Percentiles rank a stretch among this genome's conserved stretches.
Evolutionary conservation across 83 land plant genomes (phyloP).

Genomic region (Thuja plicata): DNA sequence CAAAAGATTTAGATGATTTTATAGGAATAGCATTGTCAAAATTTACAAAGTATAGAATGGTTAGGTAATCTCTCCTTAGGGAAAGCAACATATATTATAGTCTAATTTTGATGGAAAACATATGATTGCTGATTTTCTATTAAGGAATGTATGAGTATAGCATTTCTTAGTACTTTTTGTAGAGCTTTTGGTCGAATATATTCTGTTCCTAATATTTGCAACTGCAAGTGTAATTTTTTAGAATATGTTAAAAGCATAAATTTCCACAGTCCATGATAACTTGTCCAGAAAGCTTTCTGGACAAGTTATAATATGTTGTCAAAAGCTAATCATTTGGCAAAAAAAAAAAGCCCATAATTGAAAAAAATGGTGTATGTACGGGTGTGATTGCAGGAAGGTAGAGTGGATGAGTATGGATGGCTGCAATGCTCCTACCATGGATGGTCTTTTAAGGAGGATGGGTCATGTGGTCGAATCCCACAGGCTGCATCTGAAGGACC

Average conservation of each 20-base stretch:
- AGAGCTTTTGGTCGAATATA: neutral
- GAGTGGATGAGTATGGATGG: conserved; percentile 91
- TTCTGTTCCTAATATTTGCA: neutral
- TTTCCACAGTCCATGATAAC: too few species aligned
- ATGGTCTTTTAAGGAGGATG: conserved; percentile 89
- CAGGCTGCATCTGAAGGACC: conserved; percentile 92
- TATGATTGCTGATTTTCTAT: neutral
- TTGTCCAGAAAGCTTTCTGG: too few species aligned
- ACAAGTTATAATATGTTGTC: neutral
- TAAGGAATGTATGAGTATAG: neutral
- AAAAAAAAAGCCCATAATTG: neutral
- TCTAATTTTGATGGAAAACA: neutral
- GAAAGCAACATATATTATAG: too few species aligned
- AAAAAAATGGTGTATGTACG: neutral
- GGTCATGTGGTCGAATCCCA: conserved; percentile 83
- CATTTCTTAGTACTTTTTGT: neutral
- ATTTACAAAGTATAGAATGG: too few species aligned
- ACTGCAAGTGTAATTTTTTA: neutral
- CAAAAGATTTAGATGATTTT: too few species aligned
- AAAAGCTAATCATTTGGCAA: neutral
- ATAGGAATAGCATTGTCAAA: too few species aligned
- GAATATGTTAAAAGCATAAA: too few species aligned
- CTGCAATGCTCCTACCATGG: conserved; percentile 99
- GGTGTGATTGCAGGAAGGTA: conserved; percentile 71
- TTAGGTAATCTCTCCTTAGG: too few species aligned